These are phyloP conservation scores for Sungouiozyma ichnusensis DNA, from an alignment of 805 yeast species.

Conservation along the genomic window DNA sequence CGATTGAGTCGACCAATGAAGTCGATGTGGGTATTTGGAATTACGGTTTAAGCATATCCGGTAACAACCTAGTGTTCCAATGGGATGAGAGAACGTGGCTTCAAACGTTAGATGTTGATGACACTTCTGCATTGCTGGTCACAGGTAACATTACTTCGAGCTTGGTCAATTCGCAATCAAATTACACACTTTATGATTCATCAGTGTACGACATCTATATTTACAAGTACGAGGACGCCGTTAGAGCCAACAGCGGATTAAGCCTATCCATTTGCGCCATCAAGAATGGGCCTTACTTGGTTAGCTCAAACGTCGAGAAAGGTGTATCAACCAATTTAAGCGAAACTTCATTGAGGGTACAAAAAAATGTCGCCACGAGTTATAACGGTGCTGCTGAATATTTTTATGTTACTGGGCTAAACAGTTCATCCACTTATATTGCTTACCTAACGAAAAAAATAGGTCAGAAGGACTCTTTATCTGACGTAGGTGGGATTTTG, in stretches of 20 bases:
- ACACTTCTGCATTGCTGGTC: conserved; percentile 51
- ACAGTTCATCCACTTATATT: conserved; percentile 48
- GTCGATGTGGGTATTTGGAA: conserved; percentile 34
- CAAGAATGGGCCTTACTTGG: conserved; percentile 36
- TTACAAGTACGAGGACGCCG: conserved; percentile 33
- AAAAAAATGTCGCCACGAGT: conserved; percentile 33
- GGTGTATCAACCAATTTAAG: conserved; percentile 6
- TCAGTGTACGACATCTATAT: conserved; percentile 34
- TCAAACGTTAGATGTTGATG: conserved; percentile 58
- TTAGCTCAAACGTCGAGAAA: conserved; percentile 19
- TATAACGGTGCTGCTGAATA: conserved; percentile 46
- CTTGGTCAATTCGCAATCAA: conserved; percentile 6
- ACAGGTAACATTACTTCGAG: conserved; percentile 41
- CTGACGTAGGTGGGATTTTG: conserved; percentile 50
- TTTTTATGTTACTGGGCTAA: conserved; percentile 51
- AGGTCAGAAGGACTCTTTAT: conserved; percentile 19
- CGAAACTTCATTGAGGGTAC: conserved; percentile 11
- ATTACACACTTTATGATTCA: conserved; percentile 17
- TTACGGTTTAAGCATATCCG: conserved; percentile 59
- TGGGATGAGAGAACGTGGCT: conserved; percentile 56
- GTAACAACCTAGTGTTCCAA: conserved; percentile 51
- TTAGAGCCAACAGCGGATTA: conserved; percentile 25
- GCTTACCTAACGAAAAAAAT: conserved; percentile 51
- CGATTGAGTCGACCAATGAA: conserved; percentile 4
- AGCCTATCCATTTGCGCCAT: conserved; percentile 66